Base-by-base conservation (phyloP, 108 stramenopile species). In the Cylindrotheca closterium region DNA sequence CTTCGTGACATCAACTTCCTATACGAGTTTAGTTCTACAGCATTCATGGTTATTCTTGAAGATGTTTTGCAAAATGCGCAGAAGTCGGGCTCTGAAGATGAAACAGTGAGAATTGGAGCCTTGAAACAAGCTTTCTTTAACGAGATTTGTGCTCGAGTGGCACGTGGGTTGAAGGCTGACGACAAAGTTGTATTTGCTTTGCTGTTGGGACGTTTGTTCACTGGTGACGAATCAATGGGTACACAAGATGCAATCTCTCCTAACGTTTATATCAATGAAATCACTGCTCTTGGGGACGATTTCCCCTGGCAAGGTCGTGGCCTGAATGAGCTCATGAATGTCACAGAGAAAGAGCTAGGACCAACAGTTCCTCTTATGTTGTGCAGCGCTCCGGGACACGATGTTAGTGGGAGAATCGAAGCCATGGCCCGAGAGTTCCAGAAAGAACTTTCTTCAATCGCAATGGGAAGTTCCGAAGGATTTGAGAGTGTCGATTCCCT, bases 401-500 rank as follows among this genome's bases (percentile, higher is more conserved):
- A 99, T 73, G 97, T 96, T n/a, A 94, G 94, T 53, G 88, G 95
- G 27, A 81, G 92, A 56, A 94, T 98, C 42, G 96, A 97, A 66
- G 73, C 81, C 8, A 86, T 98, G 80, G 95, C 97, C 2, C 79
- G 75, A n/a, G 78, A 87, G 28, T 60, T 77, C 58, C 59, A 66
- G 29, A 88, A 87, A 27, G 87, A 91, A 55, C 73, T 97, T 25
- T 54, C 86, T 2, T 68, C 82, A 8, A 92, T 99, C 22, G 96
- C 99, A 7, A 96, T 99, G 96, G 99, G 99, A 29, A 89, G 92
- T 65, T 55, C 85, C 2, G 98, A 98, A 65, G 97, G 96, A 10
- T 97, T 76, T 47, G 85, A 69, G 26, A 87, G 78, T 27, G 97
- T 98, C 21, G 96, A 97, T 47, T 68, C 67, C n/a, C 66, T 89